A percentile compares a stretch with the other conserved stretches of the same genome.
Evolutionary conservation across 31 red algal species (phyloP).

Genomic region (Odonthalia washingtoniensis): DNA sequence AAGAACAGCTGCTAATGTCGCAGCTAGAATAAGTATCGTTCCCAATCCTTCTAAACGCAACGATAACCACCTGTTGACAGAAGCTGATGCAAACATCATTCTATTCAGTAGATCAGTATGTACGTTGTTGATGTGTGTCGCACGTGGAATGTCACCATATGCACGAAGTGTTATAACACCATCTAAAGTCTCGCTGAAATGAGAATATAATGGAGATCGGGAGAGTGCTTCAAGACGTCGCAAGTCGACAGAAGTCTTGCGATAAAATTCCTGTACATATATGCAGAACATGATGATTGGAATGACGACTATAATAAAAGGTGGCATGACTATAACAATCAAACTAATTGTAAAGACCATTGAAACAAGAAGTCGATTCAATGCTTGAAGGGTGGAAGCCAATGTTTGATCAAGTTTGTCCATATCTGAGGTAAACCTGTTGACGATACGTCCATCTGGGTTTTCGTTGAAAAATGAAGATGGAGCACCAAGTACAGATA

Average conservation of each 20-base stretch:
- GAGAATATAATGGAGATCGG: slow-evolving; percentile 87
- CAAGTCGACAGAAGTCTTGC: slow-evolving; percentile 83
- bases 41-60: slow-evolving; percentile 79
- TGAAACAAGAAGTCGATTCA: slow-evolving; percentile 45
- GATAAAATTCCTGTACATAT: slow-evolving; percentile 82
- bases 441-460: slow-evolving; percentile 88
- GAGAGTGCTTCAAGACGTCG: slow-evolving; percentile 83
- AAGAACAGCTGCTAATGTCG: slow-evolving; percentile 71
- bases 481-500: slow-evolving; percentile 88
- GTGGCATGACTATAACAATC: slow-evolving; percentile 63
- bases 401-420: slow-evolving; percentile 90
- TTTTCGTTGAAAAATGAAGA: slow-evolving; percentile 90
- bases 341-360: slow-evolving; percentile 66
- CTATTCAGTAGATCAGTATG: slow-evolving; percentile 64
- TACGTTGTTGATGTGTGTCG: slow-evolving; percentile 48
- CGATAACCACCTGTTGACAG: slow-evolving; percentile 83
- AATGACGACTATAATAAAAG: slow-evolving; percentile 73
- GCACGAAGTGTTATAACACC: slow-evolving; percentile 93
- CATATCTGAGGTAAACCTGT: slow-evolving; percentile 90
- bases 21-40: slow-evolving; percentile 78
- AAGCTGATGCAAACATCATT: slow-evolving; percentile 59
- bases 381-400: slow-evolving; percentile 52
- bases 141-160: slow-evolving; percentile 66
- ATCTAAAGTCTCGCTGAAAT: slow-evolving; percentile 90
- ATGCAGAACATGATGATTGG: slow-evolving; percentile 59